Evolutionary conservation across 2,329 filamentous ascomycete species (phyloP).

Genomic region (Pezicula neosporulosa): DNA sequence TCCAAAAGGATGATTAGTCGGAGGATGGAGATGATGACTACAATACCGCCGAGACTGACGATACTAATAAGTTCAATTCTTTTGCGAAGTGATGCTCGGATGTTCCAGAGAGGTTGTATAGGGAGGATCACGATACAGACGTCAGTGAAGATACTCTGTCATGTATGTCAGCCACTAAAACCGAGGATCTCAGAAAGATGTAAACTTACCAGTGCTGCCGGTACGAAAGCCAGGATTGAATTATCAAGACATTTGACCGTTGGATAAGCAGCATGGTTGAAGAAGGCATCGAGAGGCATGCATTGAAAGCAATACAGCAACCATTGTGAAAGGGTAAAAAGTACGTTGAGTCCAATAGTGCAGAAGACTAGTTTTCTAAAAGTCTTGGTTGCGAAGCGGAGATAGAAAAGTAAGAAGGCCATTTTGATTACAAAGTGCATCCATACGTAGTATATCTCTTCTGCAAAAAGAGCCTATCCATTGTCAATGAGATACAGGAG

Average conservation of each 20-base stretch:
- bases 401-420: conserved; percentile 32
- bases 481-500: neutral
- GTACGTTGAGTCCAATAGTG: conserved; percentile 23
- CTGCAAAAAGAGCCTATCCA: conserved; percentile 24
- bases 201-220: conserved; percentile 7
- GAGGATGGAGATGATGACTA: conserved; percentile 18
- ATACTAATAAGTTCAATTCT: conserved; percentile 19
- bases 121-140: conserved; percentile 26
- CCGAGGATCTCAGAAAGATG: neutral
- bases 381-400: conserved; percentile 18
- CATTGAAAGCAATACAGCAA: conserved; percentile 29
- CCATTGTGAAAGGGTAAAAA: conserved; percentile 25
- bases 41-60: conserved; percentile 26
- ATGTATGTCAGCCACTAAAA: neutral
- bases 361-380: conserved; percentile 23
- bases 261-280: conserved; percentile 23
- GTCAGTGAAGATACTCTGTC: conserved; percentile 14
- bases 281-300: conserved; percentile 26
- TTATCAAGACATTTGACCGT: conserved; percentile 20
- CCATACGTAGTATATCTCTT: conserved; percentile 28
- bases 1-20: conserved; percentile 10
- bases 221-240: conserved; percentile 5
- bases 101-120: conserved; percentile 38
- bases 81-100: conserved; percentile 35
- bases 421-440: conserved; percentile 30